Base-by-base conservation (phyloP, 768 basidiomycete species). In the Collybia sordida region DNA sequence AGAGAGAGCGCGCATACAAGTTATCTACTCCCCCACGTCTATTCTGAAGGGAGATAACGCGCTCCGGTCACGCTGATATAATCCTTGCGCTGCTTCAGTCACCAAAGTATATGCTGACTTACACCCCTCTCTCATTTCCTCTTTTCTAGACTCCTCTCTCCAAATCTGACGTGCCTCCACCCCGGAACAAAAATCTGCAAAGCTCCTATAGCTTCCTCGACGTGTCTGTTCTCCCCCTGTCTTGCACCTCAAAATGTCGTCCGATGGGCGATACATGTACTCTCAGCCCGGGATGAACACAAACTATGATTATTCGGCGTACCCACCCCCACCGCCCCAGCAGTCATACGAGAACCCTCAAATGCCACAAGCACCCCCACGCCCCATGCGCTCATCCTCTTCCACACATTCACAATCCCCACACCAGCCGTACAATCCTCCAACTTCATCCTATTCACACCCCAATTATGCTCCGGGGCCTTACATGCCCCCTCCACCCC, bases 251-350 rank as follows among this genome's bases (percentile, higher is more conserved):
- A 25, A 42, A 24, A 78, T 77, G 78, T 72, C 80, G 31, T 68
- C 80, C 37, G 79, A 80, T 65, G 70, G 74, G 45, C 72, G 78
- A 51, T 82, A 82, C 59, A 70, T 82, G 64, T 85, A 86, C 46
- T 67, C 74, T 51, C 70, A 76, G 45, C 74, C 71, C 17, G 71
- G 71, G 27, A 62, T 68, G 31, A 70, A 70, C 48, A 57, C 66
- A 25, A 66, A 71, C 50, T 85, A 86, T 61, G 79, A 78, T 54
- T 83, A 82, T 62, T 42, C 75, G 24, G 63, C 72, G 48, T 77
- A 80, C 43, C 67, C 36, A 22, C 40, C 35, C 2, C 40, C 40
- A 2, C 40, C 34, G 1, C 51, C 36, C 14, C 45, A 36, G 35
- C 48, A 34, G 1, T 14, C 54, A 8, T 27, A 45, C 18, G 39